These are phyloP conservation scores for Amauroascus niger DNA, from an alignment of 2,329 filamentous ascomycete species.

Conservation along the genomic window DNA sequence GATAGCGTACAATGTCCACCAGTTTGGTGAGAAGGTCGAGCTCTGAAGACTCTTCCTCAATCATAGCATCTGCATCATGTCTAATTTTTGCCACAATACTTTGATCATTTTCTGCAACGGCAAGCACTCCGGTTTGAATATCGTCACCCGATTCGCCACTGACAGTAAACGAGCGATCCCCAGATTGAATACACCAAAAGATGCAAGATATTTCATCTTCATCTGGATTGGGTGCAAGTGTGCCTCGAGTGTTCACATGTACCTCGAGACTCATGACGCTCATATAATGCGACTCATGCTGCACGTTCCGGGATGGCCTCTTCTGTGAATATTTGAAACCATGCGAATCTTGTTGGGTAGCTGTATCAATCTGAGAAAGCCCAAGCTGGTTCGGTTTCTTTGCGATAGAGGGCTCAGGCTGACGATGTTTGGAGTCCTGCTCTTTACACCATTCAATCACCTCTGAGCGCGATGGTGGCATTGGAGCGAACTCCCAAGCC, in stretches of 20 bases:
- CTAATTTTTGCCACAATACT: conserved; percentile 52
- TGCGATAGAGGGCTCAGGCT: background rate
- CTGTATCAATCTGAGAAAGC: conserved; percentile 77
- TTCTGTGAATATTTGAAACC: conserved; percentile 81
- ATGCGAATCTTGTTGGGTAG: conserved; percentile 71
- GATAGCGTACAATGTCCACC: conserved; percentile 69
- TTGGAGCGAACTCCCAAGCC: conserved; percentile 65
- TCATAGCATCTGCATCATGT: conserved; percentile 52
- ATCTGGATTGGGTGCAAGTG: conserved; percentile 76
- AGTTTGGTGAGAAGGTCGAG: conserved; percentile 76
- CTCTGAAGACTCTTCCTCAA: conserved; percentile 68
- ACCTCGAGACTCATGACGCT: conserved; percentile 90
- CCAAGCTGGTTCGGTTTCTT: conserved; percentile 17
- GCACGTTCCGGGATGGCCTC: conserved; percentile 61
- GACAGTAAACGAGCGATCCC: conserved; percentile 49
- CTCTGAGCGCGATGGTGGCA: conserved; percentile 60
- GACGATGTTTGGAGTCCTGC: conserved; percentile 24
- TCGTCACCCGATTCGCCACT: conserved; percentile 39
- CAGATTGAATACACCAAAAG: conserved; percentile 81
- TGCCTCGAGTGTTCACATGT: conserved; percentile 77
- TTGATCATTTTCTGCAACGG: conserved; percentile 52
- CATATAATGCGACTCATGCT: conserved; percentile 88
- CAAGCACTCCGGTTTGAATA: conserved; percentile 60
- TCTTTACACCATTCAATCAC: conserved; percentile 59
- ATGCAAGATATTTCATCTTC: conserved; percentile 80